Evolutionary conservation across 2,329 filamentous ascomycete species (phyloP).

Genomic region (Penicillium sp.): DNA sequence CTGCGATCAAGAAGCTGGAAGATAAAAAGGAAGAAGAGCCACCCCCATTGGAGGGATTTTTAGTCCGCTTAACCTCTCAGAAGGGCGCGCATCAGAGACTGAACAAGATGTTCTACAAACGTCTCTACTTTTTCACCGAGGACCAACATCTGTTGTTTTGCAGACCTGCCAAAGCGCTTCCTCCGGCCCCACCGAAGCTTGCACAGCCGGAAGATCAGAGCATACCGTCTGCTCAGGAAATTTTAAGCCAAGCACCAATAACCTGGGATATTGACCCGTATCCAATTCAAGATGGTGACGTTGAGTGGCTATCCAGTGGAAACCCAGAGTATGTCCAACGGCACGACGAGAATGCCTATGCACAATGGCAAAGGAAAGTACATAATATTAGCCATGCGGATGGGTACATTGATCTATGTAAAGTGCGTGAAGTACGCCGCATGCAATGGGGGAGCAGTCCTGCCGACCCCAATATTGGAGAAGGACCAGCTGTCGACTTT

Average conservation of each 20-base stretch:
- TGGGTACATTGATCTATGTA: slow-evolving; percentile 62
- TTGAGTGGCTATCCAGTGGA: slow-evolving; percentile 57
- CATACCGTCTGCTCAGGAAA: slow-evolving; percentile 56
- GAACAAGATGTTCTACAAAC: slow-evolving; percentile 63
- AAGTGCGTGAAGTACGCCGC: slow-evolving; percentile 58
- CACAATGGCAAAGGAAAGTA: slow-evolving; percentile 59
- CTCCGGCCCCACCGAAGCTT: slow-evolving; percentile 59
- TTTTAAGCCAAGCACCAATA: slow-evolving; percentile 58
- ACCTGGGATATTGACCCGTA: slow-evolving; percentile 64
- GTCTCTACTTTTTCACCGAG: slow-evolving; percentile 64
- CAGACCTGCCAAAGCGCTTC: slow-evolving; percentile 58
- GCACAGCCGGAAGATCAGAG: slow-evolving; percentile 44
- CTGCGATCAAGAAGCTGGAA: slow-evolving; percentile 42
- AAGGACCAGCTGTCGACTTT: slow-evolving; percentile 58
- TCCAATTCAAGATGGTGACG: slow-evolving; percentile 52
- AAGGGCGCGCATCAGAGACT: slow-evolving; percentile 58
- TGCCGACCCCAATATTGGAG: slow-evolving; percentile 54
- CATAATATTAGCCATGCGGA: slow-evolving; percentile 61
- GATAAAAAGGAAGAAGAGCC: slow-evolving; percentile 55
- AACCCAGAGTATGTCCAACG: slow-evolving; percentile 47
- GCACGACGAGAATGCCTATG: slow-evolving; percentile 59
- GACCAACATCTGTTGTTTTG: slow-evolving; percentile 64
- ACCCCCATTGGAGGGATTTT: slow-evolving; percentile 63
- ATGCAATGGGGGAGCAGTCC: slow-evolving; percentile 52
- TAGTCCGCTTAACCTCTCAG: slow-evolving; percentile 64